Percentiles rank a stretch among this genome's conserved stretches.
Conservation (phyloP, 495 filamentous ascomycete species). For the Penicillium lividum region DNA sequence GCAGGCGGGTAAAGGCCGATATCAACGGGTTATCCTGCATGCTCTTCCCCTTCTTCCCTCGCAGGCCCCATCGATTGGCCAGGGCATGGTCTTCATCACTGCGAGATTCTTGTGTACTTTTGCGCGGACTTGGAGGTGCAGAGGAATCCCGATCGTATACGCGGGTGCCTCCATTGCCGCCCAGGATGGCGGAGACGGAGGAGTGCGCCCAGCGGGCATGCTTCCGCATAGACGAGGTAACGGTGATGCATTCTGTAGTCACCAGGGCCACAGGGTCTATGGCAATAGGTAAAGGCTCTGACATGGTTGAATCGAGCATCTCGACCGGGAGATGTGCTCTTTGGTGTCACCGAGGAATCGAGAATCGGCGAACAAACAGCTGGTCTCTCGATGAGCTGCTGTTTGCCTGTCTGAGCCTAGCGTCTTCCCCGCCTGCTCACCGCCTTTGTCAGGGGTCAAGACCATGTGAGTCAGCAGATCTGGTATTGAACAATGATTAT, state of each 20-base stretch:
- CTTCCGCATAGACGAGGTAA: conserved; percentile 98
- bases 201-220: conserved; percentile 95
- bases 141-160: conserved; percentile 47
- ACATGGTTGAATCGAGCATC: conserved; percentile 36
- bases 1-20: conserved; percentile 86
- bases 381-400: conserved; percentile 33
- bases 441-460: conserved; percentile 29
- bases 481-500: conserved; percentile 9
- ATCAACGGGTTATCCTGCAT: conserved; percentile 98
- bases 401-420: conserved; percentile 29
- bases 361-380: conserved; percentile 29
- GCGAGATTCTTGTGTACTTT: conserved; percentile 22
- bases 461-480: background rate
- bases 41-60: conserved; percentile 97
- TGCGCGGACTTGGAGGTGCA: conserved; percentile 40
- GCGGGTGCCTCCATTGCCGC: conserved; percentile 64
- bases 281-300: conserved; percentile 63
- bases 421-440: conserved; percentile 28
- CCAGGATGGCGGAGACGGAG: conserved; percentile 93
- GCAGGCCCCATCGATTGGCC: conserved; percentile 78
- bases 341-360: conserved; percentile 23
- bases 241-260: conserved; percentile 97
- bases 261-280: conserved; percentile 94
- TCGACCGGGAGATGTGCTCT: conserved; percentile 29
- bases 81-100: conserved; percentile 53